phyloP scores from a whole-genome alignment of 331 rosid species.

The Cydonia oblonga region DNA sequence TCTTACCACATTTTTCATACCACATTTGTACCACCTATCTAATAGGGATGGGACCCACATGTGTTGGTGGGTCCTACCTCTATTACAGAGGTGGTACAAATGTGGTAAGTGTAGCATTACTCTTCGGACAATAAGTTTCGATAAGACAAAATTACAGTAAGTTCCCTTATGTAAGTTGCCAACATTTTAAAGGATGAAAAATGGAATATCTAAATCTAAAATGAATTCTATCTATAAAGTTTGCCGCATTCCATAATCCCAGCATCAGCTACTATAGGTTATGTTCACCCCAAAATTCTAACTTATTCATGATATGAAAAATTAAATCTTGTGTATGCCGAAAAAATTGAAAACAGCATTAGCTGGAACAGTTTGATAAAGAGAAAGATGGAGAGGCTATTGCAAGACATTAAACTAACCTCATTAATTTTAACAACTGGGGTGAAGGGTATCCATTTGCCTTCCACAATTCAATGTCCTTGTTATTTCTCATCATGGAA shows the following conservation, averaged over 20 bases:
- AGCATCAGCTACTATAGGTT: not conserved
- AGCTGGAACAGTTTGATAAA: not conserved
- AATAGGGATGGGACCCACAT: no score
- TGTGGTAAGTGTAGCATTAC: no score
- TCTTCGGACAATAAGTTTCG: not conserved
- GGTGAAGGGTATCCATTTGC: constrained; percentile 26
- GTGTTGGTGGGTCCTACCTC: no score
- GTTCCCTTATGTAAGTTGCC: not conserved
- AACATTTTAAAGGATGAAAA: not conserved
- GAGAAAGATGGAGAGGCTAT: not conserved
- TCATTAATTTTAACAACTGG: constrained; percentile 28
- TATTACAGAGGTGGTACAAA: no score
- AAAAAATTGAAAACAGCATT: not conserved
- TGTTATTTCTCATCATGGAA: constrained; percentile 10
- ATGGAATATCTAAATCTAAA: not conserved
- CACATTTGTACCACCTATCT: no score
- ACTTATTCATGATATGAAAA: not conserved
- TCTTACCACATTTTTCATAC: no score
- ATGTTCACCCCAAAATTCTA: not conserved
- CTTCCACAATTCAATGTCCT: constrained; percentile 28
- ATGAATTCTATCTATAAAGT: not conserved
- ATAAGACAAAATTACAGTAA: not conserved
- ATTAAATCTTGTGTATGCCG: not conserved
- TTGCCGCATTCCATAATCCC: not conserved
- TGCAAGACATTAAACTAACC: constrained; percentile 17